These are phyloP conservation scores for Anacardium occidentale DNA, from an alignment of 345 rosid genomes.

Conservation along the genomic window DNA sequence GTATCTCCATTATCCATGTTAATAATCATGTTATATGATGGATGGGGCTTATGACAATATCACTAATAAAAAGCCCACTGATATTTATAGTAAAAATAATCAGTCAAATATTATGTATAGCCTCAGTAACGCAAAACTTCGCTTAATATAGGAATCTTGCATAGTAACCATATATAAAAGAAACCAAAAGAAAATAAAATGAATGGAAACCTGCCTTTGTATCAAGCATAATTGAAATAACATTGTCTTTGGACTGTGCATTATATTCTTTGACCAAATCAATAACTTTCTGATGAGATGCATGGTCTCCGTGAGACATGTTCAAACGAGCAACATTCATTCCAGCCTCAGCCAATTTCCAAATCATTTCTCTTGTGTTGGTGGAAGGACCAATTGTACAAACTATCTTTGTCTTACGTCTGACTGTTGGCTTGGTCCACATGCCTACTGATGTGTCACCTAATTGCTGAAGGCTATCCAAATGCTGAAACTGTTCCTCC, in stretches of 20 bases:
- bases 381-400: slow-evolving; percentile 98
- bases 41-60: not conserved
- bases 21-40: not conserved
- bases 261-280: slow-evolving; percentile 98
- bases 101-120: slow-evolving; percentile 1
- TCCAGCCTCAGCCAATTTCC: slow-evolving; percentile 98
- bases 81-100: not conserved
- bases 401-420: slow-evolving; percentile 94
- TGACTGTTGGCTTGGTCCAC: slow-evolving; percentile 84
- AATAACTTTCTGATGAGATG: slow-evolving; percentile 94
- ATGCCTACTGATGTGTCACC: slow-evolving; percentile 60
- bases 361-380: slow-evolving; percentile 89
- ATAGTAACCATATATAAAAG: slow-evolving; percentile 1
- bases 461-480: slow-evolving; percentile 55
- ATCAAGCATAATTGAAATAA: slow-evolving; percentile 95
- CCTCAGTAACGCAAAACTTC: not conserved
- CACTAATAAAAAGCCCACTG: not conserved
- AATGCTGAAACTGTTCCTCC: slow-evolving; percentile 46
- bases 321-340: slow-evolving; percentile 98
- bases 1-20: not conserved
- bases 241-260: slow-evolving; percentile 82
- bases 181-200: slow-evolving; percentile 11
- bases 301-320: slow-evolving; percentile 99
- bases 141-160: not conserved
- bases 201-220: slow-evolving; percentile 64